phyloP scores from a whole-genome alignment of 495 filamentous ascomycete genomes.

The Trichoderma erinaceum region DNA sequence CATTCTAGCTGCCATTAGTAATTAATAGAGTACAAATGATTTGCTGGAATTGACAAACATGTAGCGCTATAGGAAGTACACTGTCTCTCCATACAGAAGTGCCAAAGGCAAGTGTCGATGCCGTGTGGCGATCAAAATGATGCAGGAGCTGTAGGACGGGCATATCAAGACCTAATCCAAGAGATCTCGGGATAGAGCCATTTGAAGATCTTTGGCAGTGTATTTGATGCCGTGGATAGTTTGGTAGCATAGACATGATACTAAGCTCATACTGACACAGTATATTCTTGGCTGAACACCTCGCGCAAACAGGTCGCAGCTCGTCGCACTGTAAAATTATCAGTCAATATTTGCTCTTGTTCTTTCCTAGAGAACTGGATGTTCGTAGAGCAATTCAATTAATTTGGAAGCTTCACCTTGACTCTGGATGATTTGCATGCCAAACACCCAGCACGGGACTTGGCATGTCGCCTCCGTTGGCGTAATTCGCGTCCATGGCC shows the following conservation, averaged over 20 bases:
- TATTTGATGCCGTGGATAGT: not conserved
- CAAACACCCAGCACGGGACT: slow-evolving; percentile 14
- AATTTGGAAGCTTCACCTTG: no score
- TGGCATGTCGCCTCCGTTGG: slow-evolving; percentile 11
- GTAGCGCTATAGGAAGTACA: slow-evolving; percentile 14
- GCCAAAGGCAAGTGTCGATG: slow-evolving; percentile 14
- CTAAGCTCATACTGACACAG: not conserved
- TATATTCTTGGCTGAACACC: not conserved
- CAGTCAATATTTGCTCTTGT: not conserved
- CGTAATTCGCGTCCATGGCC: slow-evolving; percentile 8
- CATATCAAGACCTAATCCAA: not conserved
- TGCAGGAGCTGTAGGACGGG: slow-evolving; percentile 16
- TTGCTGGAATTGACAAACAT: not conserved
- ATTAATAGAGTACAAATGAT: no score
- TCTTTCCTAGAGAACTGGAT: not conserved
- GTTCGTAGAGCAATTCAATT: no score
- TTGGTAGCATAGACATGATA: not conserved
- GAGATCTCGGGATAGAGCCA: not conserved
- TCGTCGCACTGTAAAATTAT: not conserved
- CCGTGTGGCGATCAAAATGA: slow-evolving; percentile 14
- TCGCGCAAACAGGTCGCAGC: not conserved
- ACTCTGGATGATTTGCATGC: slow-evolving; percentile 14
- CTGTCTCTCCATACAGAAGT: slow-evolving; percentile 8
- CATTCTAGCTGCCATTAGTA: slow-evolving; percentile 2
- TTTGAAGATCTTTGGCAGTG: not conserved